A percentile compares a stretch with the other conserved stretches of the same genome.
These are phyloP conservation scores for Saccharomycopsis javanensis DNA, from an alignment of 805 yeast species.

Conservation along the genomic window DNA sequence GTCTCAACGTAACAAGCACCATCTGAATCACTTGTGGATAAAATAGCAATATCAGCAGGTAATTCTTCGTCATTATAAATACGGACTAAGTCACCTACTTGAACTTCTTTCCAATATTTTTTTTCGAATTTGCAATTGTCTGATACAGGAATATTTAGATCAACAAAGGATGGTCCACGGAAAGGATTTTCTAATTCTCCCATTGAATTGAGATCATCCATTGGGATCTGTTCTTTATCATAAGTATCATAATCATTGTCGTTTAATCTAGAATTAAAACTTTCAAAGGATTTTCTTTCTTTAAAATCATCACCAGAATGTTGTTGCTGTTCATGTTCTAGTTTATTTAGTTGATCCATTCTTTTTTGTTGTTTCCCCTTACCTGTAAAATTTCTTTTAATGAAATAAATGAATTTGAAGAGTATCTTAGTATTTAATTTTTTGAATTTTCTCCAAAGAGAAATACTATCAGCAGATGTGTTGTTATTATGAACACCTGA, in stretches of 20 bases:
- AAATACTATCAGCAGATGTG: conserved; percentile 51
- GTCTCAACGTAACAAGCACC: conserved; percentile 72
- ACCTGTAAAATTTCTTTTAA: conserved; percentile 26
- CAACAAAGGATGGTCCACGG: conserved; percentile 15
- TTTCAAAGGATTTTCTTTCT: conserved; percentile 32
- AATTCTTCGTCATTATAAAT: conserved; percentile 67
- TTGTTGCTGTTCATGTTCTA: background rate
- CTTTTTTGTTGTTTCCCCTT: conserved; percentile 26
- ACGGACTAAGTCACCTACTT: conserved; percentile 66
- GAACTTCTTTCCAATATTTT: conserved; percentile 38
- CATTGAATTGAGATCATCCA: conserved; percentile 22
- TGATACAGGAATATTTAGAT: conserved; percentile 32
- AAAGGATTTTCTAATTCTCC: conserved; percentile 22
- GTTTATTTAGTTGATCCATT: conserved; percentile 15
- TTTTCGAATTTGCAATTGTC: conserved; percentile 27
- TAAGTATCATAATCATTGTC: conserved; percentile 3
- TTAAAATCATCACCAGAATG: conserved; percentile 21
- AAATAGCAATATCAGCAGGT: conserved; percentile 62
- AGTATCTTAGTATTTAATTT: conserved; percentile 35
- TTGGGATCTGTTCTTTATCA: conserved; percentile 21
- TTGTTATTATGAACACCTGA: conserved; percentile 47
- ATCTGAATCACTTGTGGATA: conserved; percentile 59
- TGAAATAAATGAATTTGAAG: conserved; percentile 20
- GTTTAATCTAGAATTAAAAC: conserved; percentile 24
- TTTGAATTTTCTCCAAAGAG: conserved; percentile 62